Conservation (phyloP, 768 basidiomycete genomes). For the Lentinula raphanica region DNA sequence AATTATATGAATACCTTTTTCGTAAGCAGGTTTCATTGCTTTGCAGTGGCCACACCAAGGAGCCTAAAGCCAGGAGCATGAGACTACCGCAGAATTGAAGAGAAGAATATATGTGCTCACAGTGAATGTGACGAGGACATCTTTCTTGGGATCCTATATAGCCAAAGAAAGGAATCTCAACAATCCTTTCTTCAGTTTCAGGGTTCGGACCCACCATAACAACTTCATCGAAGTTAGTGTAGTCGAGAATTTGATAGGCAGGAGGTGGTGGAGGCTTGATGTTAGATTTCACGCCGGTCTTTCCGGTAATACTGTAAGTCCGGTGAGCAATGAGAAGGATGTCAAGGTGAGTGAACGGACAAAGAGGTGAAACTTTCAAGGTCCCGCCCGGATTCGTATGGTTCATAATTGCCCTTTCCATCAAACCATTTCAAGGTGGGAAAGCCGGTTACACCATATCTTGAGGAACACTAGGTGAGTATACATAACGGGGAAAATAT, state of each 20-base stretch:
- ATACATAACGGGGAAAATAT: slow-evolving; percentile 57
- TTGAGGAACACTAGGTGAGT: neutral
- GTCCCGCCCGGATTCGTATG: slow-evolving; percentile 77
- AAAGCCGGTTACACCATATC: slow-evolving; percentile 8
- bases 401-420: slow-evolving; percentile 55
- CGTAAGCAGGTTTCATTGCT: slow-evolving; percentile 78
- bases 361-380: slow-evolving; percentile 70
- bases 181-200: neutral
- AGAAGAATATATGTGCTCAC: slow-evolving; percentile 29
- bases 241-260: slow-evolving; percentile 60
- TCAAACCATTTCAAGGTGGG: slow-evolving; percentile 91
- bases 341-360: slow-evolving; percentile 38
- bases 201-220: slow-evolving; percentile 45
- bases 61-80: slow-evolving; percentile 31
- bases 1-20: slow-evolving; percentile 46
- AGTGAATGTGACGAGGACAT: slow-evolving; percentile 83
- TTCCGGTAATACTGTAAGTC: slow-evolving; percentile 55
- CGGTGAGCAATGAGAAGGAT: neutral
- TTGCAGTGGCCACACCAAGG: slow-evolving; percentile 97
- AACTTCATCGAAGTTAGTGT: slow-evolving; percentile 69
- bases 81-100: neutral
- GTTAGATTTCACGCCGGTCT: slow-evolving; percentile 80
- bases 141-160: slow-evolving; percentile 68
- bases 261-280: slow-evolving; percentile 83
- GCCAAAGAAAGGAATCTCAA: neutral